These are phyloP conservation scores for Penicillium turbatum DNA, from an alignment of 495 filamentous ascomycete species.

Conservation along the genomic window DNA sequence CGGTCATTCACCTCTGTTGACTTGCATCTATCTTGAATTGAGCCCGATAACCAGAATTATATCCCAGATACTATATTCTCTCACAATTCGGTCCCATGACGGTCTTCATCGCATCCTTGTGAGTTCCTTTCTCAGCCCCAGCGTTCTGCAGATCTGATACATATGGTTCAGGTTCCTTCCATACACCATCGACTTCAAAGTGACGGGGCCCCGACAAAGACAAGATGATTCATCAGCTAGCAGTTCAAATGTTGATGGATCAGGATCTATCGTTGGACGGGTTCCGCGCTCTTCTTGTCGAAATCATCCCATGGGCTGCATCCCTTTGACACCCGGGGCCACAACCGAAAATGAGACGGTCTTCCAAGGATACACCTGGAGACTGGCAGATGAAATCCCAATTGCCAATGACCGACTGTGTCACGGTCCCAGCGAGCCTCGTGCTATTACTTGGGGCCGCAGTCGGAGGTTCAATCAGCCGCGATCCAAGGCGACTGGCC, in stretches of 20 bases:
- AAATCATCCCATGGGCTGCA: slow-evolving; percentile 24
- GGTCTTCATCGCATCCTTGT: slow-evolving; percentile 35
- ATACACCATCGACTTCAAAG: slow-evolving; percentile 38
- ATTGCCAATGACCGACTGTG: slow-evolving; percentile 27
- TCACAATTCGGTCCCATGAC: slow-evolving; percentile 17
- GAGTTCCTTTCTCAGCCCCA: slow-evolving; percentile 1
- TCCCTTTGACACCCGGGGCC: slow-evolving; percentile 56
- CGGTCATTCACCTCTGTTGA: neutral
- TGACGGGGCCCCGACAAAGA: slow-evolving; percentile 13
- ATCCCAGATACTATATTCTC: neutral
- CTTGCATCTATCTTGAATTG: neutral
- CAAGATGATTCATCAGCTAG: slow-evolving; percentile 24
- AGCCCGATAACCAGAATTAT: no score
- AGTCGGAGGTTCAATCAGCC: slow-evolving; percentile 65
- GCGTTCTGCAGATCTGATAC: slow-evolving; percentile 2
- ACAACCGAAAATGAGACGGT: slow-evolving; percentile 53
- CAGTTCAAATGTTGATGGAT: slow-evolving; percentile 34
- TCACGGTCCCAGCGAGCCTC: slow-evolving; percentile 55
- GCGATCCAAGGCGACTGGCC: slow-evolving; percentile 58
- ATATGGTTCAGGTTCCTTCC: slow-evolving; percentile 30
- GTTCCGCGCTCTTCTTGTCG: slow-evolving; percentile 19
- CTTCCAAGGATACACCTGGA: slow-evolving; percentile 51
- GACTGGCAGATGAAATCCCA: slow-evolving; percentile 23
- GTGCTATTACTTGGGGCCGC: slow-evolving; percentile 62
- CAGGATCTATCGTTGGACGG: slow-evolving; percentile 29